Evolutionary conservation across 345 rosid genomes (phyloP).

Genomic region (Xanthoceras sorbifolium): DNA sequence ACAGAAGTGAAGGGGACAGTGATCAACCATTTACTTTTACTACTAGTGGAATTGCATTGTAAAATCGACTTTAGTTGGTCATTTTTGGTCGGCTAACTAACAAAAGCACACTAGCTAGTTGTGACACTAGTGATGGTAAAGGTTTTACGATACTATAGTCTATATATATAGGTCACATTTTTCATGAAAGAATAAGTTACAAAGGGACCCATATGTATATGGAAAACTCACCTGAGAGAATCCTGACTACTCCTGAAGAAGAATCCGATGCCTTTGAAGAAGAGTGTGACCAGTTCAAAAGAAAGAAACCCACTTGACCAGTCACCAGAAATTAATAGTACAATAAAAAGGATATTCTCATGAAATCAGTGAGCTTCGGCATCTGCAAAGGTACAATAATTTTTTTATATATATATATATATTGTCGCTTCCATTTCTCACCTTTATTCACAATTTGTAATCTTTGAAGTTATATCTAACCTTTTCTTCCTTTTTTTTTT

Average conservation of each 20-base stretch:
- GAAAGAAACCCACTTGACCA: conserved; percentile 6
- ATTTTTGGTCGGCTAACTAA: no score
- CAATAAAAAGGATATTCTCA: background rate
- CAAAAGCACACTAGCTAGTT: no score
- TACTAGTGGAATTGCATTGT: no score
- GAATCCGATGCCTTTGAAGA: conserved; percentile 6
- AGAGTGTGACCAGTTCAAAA: conserved; percentile 7
- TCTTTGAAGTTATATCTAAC: no score
- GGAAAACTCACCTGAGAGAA: background rate
- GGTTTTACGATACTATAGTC: no score
- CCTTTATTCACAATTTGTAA: no score
- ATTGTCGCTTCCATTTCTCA: background rate
- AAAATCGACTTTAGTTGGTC: no score
- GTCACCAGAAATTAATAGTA: background rate
- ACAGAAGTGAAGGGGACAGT: no score
- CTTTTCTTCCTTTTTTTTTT: no score
- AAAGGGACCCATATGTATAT: background rate
- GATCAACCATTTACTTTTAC: no score
- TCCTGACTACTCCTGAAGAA: background rate
- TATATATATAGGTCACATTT: no score
- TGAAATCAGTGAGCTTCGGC: background rate
- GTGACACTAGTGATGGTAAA: background rate
- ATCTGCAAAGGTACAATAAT: background rate
- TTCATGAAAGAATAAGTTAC: background rate
- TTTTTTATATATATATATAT: no score